Percentiles rank a stretch among this genome's conserved stretches.
Evolutionary conservation across 73 alveolate species (phyloP).

Genomic region (Halteria grandinella): DNA sequence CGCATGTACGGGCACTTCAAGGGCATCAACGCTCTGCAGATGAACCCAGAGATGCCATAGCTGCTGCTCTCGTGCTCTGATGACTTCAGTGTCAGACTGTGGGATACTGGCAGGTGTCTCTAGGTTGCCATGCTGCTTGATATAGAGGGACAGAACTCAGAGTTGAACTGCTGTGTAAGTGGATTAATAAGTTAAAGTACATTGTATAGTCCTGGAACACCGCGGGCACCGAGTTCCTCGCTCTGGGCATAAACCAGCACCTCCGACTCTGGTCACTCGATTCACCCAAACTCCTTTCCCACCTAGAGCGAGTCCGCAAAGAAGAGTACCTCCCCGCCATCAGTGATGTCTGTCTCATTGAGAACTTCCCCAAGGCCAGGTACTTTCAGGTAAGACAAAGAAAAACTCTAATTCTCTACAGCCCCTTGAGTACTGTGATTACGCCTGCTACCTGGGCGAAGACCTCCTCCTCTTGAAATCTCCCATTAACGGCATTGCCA

Average conservation of each 20-base stretch:
- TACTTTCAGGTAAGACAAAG: constrained; percentile 12
- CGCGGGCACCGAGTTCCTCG: not conserved
- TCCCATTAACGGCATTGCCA: not conserved
- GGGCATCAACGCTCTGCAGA: not conserved
- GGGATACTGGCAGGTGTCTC: constrained; percentile 7
- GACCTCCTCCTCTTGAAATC: constrained; percentile 18
- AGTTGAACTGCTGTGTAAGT: constrained; percentile 2
- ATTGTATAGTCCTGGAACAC: constrained; percentile 12
- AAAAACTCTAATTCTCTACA: not conserved
- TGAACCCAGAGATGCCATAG: not conserved
- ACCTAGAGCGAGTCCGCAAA: not conserved
- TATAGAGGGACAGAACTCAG: constrained; percentile 18
- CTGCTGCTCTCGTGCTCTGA: constrained; percentile 31
- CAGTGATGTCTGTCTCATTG: not conserved
- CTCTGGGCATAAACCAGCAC: constrained; percentile 36
- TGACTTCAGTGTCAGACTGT: constrained; percentile 30
- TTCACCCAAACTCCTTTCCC: not conserved
- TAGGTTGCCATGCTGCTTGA: not conserved
- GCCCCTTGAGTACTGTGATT: constrained; percentile 42
- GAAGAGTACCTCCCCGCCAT: not conserved
- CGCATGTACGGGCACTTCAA: constrained; percentile 25
- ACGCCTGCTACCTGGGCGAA: constrained; percentile 21
- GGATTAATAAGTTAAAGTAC: not conserved
- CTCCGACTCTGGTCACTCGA: constrained; percentile 15
- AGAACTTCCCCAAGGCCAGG: not conserved